Evolutionary conservation across 2,329 filamentous ascomycete species (phyloP), one percentile per base, ranked within the genome.

Genomic region (Gliomastix tumulicola): DNA sequence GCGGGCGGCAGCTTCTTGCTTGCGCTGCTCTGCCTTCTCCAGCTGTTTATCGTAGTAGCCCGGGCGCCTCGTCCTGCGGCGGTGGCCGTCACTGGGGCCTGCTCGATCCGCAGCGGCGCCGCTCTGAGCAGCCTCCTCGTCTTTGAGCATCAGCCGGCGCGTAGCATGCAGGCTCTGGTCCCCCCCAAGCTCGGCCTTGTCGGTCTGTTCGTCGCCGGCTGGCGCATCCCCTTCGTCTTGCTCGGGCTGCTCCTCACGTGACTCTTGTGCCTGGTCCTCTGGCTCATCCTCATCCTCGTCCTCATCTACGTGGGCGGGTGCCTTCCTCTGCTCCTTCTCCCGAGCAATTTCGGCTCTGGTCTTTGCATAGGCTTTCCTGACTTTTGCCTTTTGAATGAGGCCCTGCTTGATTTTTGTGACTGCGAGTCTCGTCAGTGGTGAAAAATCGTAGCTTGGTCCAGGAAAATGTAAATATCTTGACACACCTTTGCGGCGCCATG

Each of bases 351-450:
- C 51, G 6, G 57, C 79, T 60, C 89, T 90, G 45, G 95, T 68
- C 61, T 95, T 96, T 44, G 84, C 84, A 56, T 95, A 96, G 30
- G 84, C 77, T 61, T 95, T 94, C 63, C 90, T 92, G 44, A 95
- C 72, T 62, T 96, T 95, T 42, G 89, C 88, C 59, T 92, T 94
- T 59, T 88, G 79, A 50, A 97, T 96, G 38, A 95, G 68, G 46
- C 85, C 78, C 46, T 83, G 75, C 62, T 97, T 97, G 54, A 95
- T 92, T 61, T 90, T 90, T 59, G 86, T 79, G 40, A 85, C 86
- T 90, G 51, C 28, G 20, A 28, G 5, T 19, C 18, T 32, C 32
- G 32, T 37, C 19, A 25, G 39, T 44, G 10, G 10, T 28, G 25
- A 28, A n/a, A 13, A 6, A 28, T 13, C 25, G 25, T 28, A 28